Base-by-base conservation (phyloP, 23 red algal species). In the Gracilariopsis chorda region DNA sequence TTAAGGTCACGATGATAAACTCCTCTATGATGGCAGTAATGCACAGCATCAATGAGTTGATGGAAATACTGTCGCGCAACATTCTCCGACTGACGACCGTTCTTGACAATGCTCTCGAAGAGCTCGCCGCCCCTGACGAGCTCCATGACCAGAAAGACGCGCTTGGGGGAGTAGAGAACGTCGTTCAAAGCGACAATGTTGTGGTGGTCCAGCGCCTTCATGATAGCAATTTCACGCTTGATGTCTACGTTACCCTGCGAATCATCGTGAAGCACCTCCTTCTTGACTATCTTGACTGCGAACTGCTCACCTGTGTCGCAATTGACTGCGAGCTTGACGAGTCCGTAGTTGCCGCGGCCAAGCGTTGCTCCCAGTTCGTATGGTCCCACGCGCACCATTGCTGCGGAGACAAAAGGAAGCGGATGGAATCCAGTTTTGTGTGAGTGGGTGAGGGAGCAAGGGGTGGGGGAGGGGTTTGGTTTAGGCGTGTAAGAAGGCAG, bases 211-310 rank as follows among this genome's bases (percentile, higher is more conserved):
- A 96, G 58, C 2, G 90, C 89, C 43, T 93, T 92, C 88, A 96
- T 90, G 35, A 96, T 93, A 1, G 76, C 90, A 85, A 96, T 96
- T 51, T 96, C 94, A 7, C 94, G 83, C 62, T 89, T 88, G 30
- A 88, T 88, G 36, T 92, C 86, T 23, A 93, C 94, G 19, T 96
- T 90, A 16, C 51, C 65, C 36, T 75, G 70, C 28, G 59, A 35
- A 14, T 94, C 82, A 78, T 92, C 85, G 12, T 88, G 73, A 4
- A 96, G 56, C 21, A 86, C 83, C 36, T 92, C 89, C 34, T 96
- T 96, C 55, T 96, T 92, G 12, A 96, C 78, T 49, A 96, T 96
- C 86, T 96, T 96, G 20, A 96, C 81, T 34, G 94, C 94, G 51
- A 86, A 88, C 68, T 96, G 84, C 69, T 96, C 80, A 42, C 94